These are phyloP conservation scores for Cytospora paraplurivora DNA, from an alignment of 2,329 filamentous ascomycete genomes.

Conservation along the genomic window DNA sequence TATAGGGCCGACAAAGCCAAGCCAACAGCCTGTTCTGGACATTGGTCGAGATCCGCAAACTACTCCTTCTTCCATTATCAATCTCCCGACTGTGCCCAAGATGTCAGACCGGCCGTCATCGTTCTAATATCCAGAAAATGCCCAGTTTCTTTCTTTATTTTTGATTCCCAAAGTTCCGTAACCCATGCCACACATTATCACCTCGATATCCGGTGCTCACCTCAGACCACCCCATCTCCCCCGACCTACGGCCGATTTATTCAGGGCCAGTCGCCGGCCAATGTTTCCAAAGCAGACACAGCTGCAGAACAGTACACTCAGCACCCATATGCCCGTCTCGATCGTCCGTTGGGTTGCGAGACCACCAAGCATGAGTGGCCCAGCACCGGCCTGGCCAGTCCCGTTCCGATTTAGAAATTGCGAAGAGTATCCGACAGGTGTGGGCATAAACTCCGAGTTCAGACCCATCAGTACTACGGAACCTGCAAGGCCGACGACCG, in stretches of 20 bases:
- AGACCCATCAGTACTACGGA: slow-evolving; percentile 74
- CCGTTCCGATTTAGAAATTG: slow-evolving; percentile 35
- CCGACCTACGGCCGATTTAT: slow-evolving; percentile 43
- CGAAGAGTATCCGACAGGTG: slow-evolving; percentile 53
- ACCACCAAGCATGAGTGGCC: slow-evolving; percentile 50
- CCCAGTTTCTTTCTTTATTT: background rate
- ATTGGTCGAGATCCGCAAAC: background rate
- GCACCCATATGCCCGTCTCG: slow-evolving; percentile 81
- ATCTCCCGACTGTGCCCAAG: slow-evolving; percentile 1
- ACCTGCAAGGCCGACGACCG: slow-evolving; percentile 71
- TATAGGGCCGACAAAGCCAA: background rate
- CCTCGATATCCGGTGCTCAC: slow-evolving; percentile 3
- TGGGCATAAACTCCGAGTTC: slow-evolving; percentile 76
- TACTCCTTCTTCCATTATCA: background rate
- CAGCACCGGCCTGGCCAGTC: slow-evolving; percentile 29
- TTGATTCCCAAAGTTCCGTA: background rate
- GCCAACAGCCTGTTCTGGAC: background rate
- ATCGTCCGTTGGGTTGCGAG: slow-evolving; percentile 64
- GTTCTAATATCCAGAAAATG: slow-evolving; percentile 2
- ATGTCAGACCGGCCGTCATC: background rate
- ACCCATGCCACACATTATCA: background rate
- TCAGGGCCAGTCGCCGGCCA: slow-evolving; percentile 73
- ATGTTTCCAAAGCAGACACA: slow-evolving; percentile 97
- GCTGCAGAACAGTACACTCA: slow-evolving; percentile 92
- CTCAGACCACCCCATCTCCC: slow-evolving; percentile 51